Evolutionary conservation across 768 basidiomycete genomes (phyloP).

Genomic region (Tricholoma terreum): DNA sequence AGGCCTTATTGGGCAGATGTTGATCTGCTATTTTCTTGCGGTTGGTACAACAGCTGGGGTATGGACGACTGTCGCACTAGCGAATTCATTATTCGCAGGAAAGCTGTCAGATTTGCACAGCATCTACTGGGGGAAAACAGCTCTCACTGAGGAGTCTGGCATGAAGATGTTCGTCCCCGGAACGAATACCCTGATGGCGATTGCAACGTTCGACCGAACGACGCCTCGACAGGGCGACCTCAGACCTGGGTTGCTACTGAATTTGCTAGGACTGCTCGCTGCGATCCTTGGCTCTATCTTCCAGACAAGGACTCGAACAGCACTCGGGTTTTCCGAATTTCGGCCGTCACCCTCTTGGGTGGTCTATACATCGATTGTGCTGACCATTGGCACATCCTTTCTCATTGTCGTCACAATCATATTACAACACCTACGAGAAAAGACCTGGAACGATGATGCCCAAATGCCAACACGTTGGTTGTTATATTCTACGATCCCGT

Average conservation of each 20-base stretch:
- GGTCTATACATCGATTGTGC: conserved; percentile 19
- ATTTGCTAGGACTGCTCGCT: conserved; percentile 18
- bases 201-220: conserved; percentile 25
- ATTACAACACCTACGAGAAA: conserved; percentile 16
- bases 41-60: conserved; percentile 1
- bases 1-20: background rate
- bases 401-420: conserved; percentile 11
- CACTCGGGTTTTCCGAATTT: conserved; percentile 18
- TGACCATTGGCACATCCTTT: conserved; percentile 8
- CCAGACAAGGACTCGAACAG: conserved; percentile 16
- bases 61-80: background rate
- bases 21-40: background rate
- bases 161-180: conserved; percentile 14
- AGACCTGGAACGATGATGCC: conserved; percentile 17
- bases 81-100: conserved; percentile 19
- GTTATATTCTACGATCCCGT: conserved; percentile 16
- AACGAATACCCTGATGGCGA: conserved; percentile 18
- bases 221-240: conserved; percentile 19
- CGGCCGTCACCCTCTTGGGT: conserved; percentile 20
- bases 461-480: conserved; percentile 19
- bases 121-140: conserved; percentile 18
- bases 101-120: conserved; percentile 22
- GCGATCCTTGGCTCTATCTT: conserved; percentile 25
- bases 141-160: conserved; percentile 8
- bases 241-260: conserved; percentile 22